A percentile compares a stretch with the other conserved stretches of the same genome.
These are phyloP conservation scores for Lasiosphaeria ovina DNA, from an alignment of 495 filamentous ascomycete genomes.

Conservation along the genomic window DNA sequence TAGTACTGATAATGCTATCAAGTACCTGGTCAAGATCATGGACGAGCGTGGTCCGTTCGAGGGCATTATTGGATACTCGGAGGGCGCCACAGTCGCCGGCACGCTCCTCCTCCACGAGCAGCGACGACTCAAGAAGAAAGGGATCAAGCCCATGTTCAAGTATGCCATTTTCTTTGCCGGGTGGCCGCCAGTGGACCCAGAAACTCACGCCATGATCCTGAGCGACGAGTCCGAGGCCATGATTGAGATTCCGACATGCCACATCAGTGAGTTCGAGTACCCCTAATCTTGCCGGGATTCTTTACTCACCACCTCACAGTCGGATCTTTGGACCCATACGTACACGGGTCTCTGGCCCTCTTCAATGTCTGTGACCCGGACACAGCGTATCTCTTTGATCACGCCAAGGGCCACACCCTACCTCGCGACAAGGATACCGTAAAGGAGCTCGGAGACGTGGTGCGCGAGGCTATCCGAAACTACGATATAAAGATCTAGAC, in stretches of 20 bases:
- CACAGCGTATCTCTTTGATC: constrained; percentile 56
- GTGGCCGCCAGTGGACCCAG: constrained; percentile 54
- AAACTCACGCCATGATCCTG: constrained; percentile 44
- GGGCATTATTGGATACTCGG: constrained; percentile 59
- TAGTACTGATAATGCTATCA: constrained; percentile 42
- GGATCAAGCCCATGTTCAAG: constrained; percentile 51
- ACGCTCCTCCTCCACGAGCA: constrained; percentile 55
- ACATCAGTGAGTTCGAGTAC: constrained; percentile 46
- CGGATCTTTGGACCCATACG: constrained; percentile 56
- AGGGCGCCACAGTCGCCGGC: constrained; percentile 58
- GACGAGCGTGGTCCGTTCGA: constrained; percentile 52
- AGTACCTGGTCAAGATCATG: constrained; percentile 47
- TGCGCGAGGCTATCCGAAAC: constrained; percentile 37
- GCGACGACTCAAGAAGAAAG: constrained; percentile 42
- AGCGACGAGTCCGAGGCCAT: constrained; percentile 52
- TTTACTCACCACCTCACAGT: constrained; percentile 28
- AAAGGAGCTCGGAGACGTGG: constrained; percentile 48
- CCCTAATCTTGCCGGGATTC: not conserved
- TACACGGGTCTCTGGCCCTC: constrained; percentile 55
- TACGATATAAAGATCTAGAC: constrained; percentile 26
- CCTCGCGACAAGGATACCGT: constrained; percentile 51
- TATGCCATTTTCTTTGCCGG: constrained; percentile 57
- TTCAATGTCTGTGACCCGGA: constrained; percentile 60
- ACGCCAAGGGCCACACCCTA: constrained; percentile 56
- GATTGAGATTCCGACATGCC: constrained; percentile 56